Evolutionary conservation across 768 basidiomycete species (phyloP), one percentile per base, ranked within the genome.

Genomic region (Lactarius sp.): DNA sequence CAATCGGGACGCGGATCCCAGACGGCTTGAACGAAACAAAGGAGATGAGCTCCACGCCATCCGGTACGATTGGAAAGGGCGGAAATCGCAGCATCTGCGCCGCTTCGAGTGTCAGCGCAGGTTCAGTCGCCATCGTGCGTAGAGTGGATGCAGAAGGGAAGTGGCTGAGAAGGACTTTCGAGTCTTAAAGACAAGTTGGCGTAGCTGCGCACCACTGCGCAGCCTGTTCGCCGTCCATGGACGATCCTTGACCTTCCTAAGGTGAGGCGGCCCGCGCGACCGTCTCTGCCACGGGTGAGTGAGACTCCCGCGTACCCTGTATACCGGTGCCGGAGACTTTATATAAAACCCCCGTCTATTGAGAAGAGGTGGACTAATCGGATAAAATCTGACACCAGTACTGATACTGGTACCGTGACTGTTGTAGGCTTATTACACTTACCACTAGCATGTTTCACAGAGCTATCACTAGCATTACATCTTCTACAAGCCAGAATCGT

Each of bases 11-110:
- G 62, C 79, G 77, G 66, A 88, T 85, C 8, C 87, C 87, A 51
- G 71, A 69, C 6, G 85, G 81, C 68, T 77, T 78, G 76, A 86
- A 88, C 14, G 77, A 68, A 42, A 74, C 78, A 79, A 86, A 88
- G 0, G 85, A 76, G 64, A 80, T 74, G 70, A 88, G 80, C 1
- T 71, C 70, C 31, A 78, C 79, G 47, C 81, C 82, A 0, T 73
- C 65, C 0, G 81, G 82, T 22, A 75, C 72, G 20, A 61, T 27
- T 18, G 83, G 81, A 66, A 83, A 84, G 2, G 82, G 83, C 2
- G 77, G 83, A 68, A 78, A 82, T 46, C 65, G 77, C 66, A 75
- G 66, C 4, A 2, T 7, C 10, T 37, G 56, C 20, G 63, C 63
- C 6, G 20, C 18, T 5, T 64, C 63, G 49, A 60, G 20, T n/a